Evolutionary conservation across 345 rosid species (phyloP).

Genomic region (Acer saccharum): DNA sequence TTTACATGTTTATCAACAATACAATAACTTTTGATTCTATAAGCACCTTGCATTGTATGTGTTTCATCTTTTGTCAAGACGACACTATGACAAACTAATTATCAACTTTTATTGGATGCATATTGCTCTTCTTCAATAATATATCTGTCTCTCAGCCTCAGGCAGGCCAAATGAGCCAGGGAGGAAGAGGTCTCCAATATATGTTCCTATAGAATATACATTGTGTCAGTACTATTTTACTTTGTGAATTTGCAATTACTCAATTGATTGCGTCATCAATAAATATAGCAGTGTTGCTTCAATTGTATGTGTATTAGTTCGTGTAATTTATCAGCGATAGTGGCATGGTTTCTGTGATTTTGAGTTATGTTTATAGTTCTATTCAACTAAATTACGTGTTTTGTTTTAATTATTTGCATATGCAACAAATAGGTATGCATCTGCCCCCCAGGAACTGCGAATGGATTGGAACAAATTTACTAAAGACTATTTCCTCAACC

Average conservation of each 20-base stretch:
- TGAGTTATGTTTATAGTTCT: neutral
- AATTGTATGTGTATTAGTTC: neutral
- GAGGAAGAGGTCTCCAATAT: neutral
- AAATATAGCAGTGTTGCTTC: neutral
- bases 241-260: neutral
- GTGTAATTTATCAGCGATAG: neutral
- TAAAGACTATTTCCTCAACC: slow-evolving; percentile 82
- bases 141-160: neutral
- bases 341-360: neutral
- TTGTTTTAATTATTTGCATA: neutral
- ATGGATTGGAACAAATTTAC: slow-evolving; percentile 84
- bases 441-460: slow-evolving; percentile 86
- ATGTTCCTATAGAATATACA: neutral
- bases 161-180: neutral
- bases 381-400: neutral
- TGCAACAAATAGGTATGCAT: slow-evolving; percentile 62
- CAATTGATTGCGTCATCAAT: neutral
- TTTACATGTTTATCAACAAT: neutral
- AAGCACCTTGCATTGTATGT: neutral
- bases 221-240: neutral
- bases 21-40: too few relatives aligned
- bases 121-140: neutral
- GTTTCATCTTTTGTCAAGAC: neutral
- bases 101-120: neutral
- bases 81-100: neutral